phyloP scores from a whole-genome alignment of 768 basidiomycete species.

The Cyclocybe cylindracea region DNA sequence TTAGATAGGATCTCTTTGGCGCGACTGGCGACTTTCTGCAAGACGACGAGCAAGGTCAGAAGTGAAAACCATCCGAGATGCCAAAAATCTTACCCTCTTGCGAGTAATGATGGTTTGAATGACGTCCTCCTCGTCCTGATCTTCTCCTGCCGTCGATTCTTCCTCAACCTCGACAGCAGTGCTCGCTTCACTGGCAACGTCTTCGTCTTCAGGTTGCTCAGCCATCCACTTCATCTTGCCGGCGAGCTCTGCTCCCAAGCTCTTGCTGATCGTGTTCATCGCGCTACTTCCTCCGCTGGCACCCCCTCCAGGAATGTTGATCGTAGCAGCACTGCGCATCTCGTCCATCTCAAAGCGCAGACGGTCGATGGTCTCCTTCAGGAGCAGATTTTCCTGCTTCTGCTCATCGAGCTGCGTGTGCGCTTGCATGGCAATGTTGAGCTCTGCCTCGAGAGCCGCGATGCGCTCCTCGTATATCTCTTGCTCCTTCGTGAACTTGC shows the following conservation, averaged over 20 bases:
- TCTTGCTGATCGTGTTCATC: constrained; percentile 66
- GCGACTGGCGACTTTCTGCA: constrained; percentile 69
- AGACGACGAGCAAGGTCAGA: constrained; percentile 2
- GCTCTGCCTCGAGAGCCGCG: constrained; percentile 67
- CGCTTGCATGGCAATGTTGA: constrained; percentile 67
- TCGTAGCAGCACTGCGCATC: constrained; percentile 52
- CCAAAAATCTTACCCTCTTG: constrained; percentile 54
- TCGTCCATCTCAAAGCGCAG: constrained; percentile 95
- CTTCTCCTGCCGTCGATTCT: constrained; percentile 47
- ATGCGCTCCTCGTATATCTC: constrained; percentile 74
- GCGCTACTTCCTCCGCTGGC: constrained; percentile 48
- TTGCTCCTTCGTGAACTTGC: constrained; percentile 68
- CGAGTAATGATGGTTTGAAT: constrained; percentile 90
- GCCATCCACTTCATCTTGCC: constrained; percentile 56
- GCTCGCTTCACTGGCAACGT: constrained; percentile 20
- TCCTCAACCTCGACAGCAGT: constrained; percentile 45
- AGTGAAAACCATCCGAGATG: constrained; percentile 6
- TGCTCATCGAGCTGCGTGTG: constrained; percentile 83
- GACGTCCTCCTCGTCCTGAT: constrained; percentile 73
- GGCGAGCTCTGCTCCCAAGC: constrained; percentile 70
- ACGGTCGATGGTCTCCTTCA: constrained; percentile 96
- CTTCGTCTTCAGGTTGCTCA: constrained; percentile 33
- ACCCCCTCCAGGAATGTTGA: constrained; percentile 27
- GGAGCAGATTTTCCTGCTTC: constrained; percentile 89
- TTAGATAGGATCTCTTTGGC: constrained; percentile 43